Evolutionary conservation across 352 stramenopile genomes (phyloP).

Genomic region (Phytophthora colocasiae): DNA sequence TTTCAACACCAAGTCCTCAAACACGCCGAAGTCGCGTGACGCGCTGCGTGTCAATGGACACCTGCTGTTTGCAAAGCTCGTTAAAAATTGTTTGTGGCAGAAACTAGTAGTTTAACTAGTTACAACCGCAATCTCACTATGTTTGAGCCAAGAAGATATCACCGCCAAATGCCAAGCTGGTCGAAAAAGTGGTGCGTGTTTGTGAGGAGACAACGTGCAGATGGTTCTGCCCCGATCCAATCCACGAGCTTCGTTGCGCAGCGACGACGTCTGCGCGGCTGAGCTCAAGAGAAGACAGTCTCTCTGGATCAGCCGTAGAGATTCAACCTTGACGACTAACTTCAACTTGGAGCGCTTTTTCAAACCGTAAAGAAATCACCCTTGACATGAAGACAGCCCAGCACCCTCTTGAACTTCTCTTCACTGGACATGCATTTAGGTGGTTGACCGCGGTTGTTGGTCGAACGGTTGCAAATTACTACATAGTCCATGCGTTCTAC

Average conservation of each 20-base stretch:
- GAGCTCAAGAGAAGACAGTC: not conserved
- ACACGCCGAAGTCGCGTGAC: constrained; percentile 18
- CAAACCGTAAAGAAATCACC: no score
- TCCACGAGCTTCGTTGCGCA: constrained; percentile 2
- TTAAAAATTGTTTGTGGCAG: constrained; percentile 14
- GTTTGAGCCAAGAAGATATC: constrained; percentile 11
- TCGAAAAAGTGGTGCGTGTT: not conserved
- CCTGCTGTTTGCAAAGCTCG: constrained; percentile 19
- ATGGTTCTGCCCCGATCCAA: constrained; percentile 6
- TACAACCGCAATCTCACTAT: not conserved
- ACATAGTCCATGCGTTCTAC: constrained; percentile 1
- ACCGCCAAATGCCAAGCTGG: constrained; percentile 13
- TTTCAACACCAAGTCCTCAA: constrained; percentile 16
- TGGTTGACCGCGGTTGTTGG: not conserved
- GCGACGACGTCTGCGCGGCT: constrained; percentile 5
- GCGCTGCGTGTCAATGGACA: constrained; percentile 14
- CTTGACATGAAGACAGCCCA: no score
- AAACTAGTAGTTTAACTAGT: no score
- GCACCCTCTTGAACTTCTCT: no score
- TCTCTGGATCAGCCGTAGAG: not conserved
- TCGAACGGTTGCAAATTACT: not conserved
- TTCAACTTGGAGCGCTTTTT: not conserved
- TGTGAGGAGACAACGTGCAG: constrained; percentile 13
- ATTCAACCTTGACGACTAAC: constrained; percentile 2
- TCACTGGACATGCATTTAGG: not conserved